phyloP scores from a whole-genome alignment of 176 grass and related monocot species.

The Paspalum notatum region DNA sequence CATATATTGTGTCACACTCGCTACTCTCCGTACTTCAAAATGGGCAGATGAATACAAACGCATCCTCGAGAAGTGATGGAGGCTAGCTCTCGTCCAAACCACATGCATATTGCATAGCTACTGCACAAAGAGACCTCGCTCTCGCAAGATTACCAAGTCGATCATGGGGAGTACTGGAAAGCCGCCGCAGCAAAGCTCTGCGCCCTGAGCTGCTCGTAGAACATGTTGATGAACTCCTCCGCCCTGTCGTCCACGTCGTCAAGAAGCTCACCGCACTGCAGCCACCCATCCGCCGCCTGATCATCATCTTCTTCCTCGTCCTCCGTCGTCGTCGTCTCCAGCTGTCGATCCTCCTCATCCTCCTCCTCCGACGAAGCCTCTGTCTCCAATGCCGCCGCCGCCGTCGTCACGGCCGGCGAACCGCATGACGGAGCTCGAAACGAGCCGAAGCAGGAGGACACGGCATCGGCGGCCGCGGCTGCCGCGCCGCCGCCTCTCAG shows the following conservation, averaged over 20 bases:
- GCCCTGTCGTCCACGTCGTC: conserved; percentile 87
- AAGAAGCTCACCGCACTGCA: conserved; percentile 20
- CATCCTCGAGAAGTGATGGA: not conserved
- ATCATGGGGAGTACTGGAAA: conserved; percentile 43
- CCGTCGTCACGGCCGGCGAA: not conserved
- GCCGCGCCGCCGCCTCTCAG: conserved; percentile 31
- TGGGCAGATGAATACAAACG: not conserved
- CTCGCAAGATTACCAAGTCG: not conserved
- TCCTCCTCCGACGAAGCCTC: conserved; percentile 1
- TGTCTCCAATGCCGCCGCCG: not conserved
- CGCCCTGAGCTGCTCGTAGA: conserved; percentile 84
- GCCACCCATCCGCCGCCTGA: not conserved
- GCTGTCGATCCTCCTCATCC: conserved; percentile 10
- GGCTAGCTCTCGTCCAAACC: not conserved
- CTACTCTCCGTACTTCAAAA: not conserved
- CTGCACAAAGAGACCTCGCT: no score
- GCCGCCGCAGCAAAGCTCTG: conserved; percentile 46
- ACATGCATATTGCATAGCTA: not conserved
- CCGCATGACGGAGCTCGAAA: conserved; percentile 15
- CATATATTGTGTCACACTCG: not conserved
- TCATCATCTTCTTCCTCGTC: conserved; percentile 16
- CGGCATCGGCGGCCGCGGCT: not conserved
- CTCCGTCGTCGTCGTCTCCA: not conserved
- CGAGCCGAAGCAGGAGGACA: conserved; percentile 41
- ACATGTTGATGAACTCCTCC: conserved; percentile 89